Evolutionary conservation across 495 filamentous ascomycete genomes (phyloP), one percentile per base, ranked within the genome.

Genomic region (Cercophora newfieldiana): DNA sequence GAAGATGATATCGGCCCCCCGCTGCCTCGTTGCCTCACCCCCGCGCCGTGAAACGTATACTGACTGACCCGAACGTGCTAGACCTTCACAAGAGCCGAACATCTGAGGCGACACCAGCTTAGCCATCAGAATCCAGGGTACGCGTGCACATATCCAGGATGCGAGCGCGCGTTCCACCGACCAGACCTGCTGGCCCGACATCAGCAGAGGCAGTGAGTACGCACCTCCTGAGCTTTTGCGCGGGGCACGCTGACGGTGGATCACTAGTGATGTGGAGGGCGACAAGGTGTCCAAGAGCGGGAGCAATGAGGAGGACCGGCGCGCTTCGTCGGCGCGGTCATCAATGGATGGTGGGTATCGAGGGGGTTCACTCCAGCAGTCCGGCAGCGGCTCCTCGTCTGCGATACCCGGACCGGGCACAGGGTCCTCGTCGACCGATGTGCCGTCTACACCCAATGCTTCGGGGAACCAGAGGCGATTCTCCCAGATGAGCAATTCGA

Each of bases 21-120:
- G 8, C 50, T 26, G 25, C 22, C 77, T 66, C n/a, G n/a, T 58
- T 25, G 66, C 49, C 33, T 59, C n/a, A 14, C 33, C 47, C 29
- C n/a, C 58, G 55, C 61, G 50, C 73, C 74, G 44, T 75, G 63
- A 66, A 29, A 49, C 49, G 21, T 12, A 5, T 55, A 28, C 26
- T n/a, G n/a, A n/a, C n/a, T n/a, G n/a, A n/a, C n/a, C n/a, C n/a
- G n/a, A n/a, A n/a, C n/a, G n/a, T n/a, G n/a, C n/a, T 65, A 90
- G 89, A 88, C 90, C 58, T 93, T 92, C 72, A 95, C 92, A 21
- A 84, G 93, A 72, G 92, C 91, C 29, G 93, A 97, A 73, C 93
- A 97, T 78, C 78, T 91, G 59, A 87, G 92, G 76, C 92, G 92
- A 56, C 93, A 97, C 79, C 90, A 96, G 75, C 78, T 94, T 57